These are phyloP conservation scores for Groenewaldozyma salmanticensis DNA, from an alignment of 805 yeast genomes.

Conservation along the genomic window DNA sequence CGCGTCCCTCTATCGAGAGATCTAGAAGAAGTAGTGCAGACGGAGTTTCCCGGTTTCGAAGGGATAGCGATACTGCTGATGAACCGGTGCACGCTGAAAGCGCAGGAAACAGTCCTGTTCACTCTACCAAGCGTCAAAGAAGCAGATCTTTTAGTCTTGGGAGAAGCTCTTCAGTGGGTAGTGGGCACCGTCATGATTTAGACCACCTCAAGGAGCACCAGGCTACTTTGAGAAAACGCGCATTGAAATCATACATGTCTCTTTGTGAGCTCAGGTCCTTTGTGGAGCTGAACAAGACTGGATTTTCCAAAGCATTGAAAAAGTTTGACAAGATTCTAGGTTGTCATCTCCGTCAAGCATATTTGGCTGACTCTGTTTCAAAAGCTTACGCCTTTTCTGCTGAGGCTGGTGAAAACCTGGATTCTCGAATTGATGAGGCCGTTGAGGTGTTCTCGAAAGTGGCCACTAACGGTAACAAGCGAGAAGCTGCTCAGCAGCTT, in stretches of 20 bases:
- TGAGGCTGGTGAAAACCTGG: slow-evolving; percentile 39
- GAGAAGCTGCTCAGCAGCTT: slow-evolving; percentile 40
- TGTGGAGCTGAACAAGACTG: slow-evolving; percentile 77
- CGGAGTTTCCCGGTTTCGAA: neutral
- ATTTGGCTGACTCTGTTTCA: slow-evolving; percentile 36
- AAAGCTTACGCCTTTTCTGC: slow-evolving; percentile 48
- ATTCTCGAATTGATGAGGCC: slow-evolving; percentile 42
- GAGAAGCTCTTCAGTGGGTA: slow-evolving; percentile 1
- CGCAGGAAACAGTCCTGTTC: no score
- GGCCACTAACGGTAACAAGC: slow-evolving; percentile 31
- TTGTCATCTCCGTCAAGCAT: slow-evolving; percentile 48
- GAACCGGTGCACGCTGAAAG: slow-evolving; percentile 6
- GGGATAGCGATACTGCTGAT: slow-evolving; percentile 4
- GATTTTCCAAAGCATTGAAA: slow-evolving; percentile 81
- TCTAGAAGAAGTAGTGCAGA: slow-evolving; percentile 1
- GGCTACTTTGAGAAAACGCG: slow-evolving; percentile 55
- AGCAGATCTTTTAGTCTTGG: neutral
- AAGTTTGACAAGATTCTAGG: slow-evolving; percentile 81
- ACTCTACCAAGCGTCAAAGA: slow-evolving; percentile 16
- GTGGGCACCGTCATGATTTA: slow-evolving; percentile 1
- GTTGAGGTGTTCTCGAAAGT: slow-evolving; percentile 47
- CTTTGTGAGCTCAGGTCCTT: slow-evolving; percentile 77
- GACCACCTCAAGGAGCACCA: slow-evolving; percentile 32
- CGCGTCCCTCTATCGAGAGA: neutral
- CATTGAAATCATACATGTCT: slow-evolving; percentile 57